A percentile compares a stretch with the other conserved stretches of the same genome.
Evolutionary conservation across 202 grass and related monocot species (phyloP).

Genomic region (Schoenoplectus triqueter): DNA sequence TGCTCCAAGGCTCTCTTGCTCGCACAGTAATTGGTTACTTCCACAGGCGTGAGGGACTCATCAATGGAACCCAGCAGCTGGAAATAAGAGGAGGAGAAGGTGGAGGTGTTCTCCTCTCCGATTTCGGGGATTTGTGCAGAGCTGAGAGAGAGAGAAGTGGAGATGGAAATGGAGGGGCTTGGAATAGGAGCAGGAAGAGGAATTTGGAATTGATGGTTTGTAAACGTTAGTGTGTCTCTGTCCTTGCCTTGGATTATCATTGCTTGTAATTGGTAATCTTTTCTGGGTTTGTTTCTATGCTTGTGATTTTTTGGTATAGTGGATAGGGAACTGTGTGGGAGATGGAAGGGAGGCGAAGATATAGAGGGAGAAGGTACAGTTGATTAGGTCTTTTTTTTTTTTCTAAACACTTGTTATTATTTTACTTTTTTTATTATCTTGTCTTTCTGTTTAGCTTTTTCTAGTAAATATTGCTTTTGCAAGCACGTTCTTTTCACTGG

Average conservation of each 20-base stretch:
- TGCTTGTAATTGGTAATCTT: neutral
- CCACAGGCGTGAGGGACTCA: conserved; percentile 16
- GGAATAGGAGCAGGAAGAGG: conserved; percentile 20
- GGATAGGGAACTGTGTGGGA: neutral
- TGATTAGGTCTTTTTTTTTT: neutral
- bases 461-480: neutral
- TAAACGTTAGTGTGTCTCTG: conserved; percentile 32
- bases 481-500: neutral
- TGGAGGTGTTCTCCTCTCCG: conserved; percentile 24
- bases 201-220: conserved; percentile 19
- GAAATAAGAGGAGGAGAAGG: conserved; percentile 23
- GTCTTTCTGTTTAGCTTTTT: neutral
- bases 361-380: conserved; percentile 29
- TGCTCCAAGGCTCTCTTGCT: conserved; percentile 48
- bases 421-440: conserved; percentile 7
- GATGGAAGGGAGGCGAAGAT: conserved; percentile 7
- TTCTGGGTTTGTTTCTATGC: neutral
- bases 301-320: neutral
- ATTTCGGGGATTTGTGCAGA: neutral
- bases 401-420: neutral
- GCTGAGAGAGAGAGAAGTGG: conserved; percentile 29
- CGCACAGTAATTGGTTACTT: neutral
- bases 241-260: conserved; percentile 30
- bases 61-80: conserved; percentile 16
- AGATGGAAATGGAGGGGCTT: conserved; percentile 22